Evolutionary conservation across 1,139 yeast genomes (phyloP).

Genomic region (Blastobotrys indianensis): DNA sequence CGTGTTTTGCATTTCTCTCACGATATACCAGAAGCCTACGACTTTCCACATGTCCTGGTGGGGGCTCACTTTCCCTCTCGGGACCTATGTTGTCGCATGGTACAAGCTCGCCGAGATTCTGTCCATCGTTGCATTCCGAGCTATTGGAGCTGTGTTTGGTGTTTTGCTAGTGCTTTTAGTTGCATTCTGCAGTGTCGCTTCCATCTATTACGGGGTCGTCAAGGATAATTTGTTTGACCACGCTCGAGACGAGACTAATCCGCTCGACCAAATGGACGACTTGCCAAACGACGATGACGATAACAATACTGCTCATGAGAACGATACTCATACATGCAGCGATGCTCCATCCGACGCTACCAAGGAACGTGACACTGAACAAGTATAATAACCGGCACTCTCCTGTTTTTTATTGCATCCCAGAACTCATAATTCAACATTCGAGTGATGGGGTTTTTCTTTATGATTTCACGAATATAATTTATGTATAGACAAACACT

Average conservation of each 20-base stretch:
- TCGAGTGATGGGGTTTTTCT: too few relatives aligned
- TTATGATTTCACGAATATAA: too few relatives aligned
- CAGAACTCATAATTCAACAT: too few relatives aligned
- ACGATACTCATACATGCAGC: not conserved
- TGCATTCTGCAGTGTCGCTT: constrained; percentile 36
- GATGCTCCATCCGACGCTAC: too few relatives aligned
- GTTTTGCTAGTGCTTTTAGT: constrained; percentile 39
- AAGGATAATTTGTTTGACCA: constrained; percentile 8
- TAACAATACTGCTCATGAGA: not conserved
- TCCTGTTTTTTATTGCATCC: too few relatives aligned
- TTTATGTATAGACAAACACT: too few relatives aligned
- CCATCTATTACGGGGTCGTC: constrained; percentile 25
- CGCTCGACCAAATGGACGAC: not conserved
- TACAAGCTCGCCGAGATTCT: constrained; percentile 43
- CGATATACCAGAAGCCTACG: constrained; percentile 34
- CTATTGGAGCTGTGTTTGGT: constrained; percentile 58
- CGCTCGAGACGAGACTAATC: constrained; percentile 11
- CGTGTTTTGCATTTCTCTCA: constrained; percentile 39
- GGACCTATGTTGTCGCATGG: constrained; percentile 68
- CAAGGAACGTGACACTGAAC: too few relatives aligned
- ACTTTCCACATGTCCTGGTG: constrained; percentile 63
- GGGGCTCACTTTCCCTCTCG: constrained; percentile 88
- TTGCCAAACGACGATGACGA: not conserved
- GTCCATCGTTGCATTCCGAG: constrained; percentile 50
- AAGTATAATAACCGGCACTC: too few relatives aligned